Conservation (phyloP, 2,329 filamentous ascomycete genomes). For the Diaporthe helianthi region DNA sequence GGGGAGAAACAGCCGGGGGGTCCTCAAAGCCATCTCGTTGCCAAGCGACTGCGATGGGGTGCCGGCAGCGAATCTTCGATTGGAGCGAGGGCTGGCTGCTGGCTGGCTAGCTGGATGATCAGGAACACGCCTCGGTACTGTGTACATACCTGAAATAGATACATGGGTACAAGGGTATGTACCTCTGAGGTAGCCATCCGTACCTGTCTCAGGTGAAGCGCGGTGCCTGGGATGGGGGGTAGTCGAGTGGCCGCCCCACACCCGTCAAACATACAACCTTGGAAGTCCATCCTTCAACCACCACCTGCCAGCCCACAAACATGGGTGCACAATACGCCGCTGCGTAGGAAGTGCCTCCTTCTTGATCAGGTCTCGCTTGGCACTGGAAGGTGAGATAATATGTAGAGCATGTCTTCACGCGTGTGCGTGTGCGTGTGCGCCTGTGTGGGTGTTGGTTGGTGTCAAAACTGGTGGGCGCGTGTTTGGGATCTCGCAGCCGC, state of each 20-base stretch:
- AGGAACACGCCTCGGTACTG: neutral
- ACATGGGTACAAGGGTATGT: constrained; percentile 4
- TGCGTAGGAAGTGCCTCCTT: too few species aligned
- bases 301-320: neutral
- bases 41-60: constrained; percentile 5
- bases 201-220: constrained; percentile 27
- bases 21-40: neutral
- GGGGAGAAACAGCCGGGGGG: neutral
- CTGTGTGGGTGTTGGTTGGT: neutral
- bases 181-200: constrained; percentile 1
- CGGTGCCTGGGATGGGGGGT: neutral
- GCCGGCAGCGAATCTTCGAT: constrained; percentile 4
- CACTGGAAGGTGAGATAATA: neutral
- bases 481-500: neutral
- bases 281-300: neutral
- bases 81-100: neutral
- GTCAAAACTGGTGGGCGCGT: too few species aligned
- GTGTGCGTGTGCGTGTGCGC: neutral
- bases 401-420: constrained; percentile 6
- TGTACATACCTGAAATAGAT: neutral
- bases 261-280: neutral
- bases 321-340: neutral
- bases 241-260: neutral
- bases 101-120: constrained; percentile 1
- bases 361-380: neutral